phyloP scores from a whole-genome alignment of 371 early-diverging fungal species.

The Dipsacomyces acuminosporus region DNA sequence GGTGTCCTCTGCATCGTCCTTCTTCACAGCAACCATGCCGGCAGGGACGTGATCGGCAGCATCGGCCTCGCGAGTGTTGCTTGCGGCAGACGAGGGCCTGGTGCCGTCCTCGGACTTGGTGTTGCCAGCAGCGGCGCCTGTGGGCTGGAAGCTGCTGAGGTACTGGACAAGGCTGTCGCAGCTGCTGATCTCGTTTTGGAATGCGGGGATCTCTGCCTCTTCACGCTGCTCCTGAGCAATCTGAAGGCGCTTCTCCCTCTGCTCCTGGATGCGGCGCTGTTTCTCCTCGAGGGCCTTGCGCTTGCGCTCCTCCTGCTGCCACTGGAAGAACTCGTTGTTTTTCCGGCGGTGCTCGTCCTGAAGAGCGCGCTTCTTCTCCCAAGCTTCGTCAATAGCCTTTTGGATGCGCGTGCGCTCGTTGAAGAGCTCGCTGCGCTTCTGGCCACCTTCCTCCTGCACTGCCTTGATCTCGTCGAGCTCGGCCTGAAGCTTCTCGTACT shows the following conservation, averaged over 20 bases:
- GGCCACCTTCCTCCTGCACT: slow-evolving; percentile 57
- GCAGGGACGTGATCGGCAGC: slow-evolving; percentile 55
- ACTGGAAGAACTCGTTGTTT: slow-evolving; percentile 71
- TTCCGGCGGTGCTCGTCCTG: slow-evolving; percentile 68
- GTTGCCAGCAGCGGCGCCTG: slow-evolving; percentile 8
- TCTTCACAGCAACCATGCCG: slow-evolving; percentile 63
- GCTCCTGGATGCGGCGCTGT: slow-evolving; percentile 61
- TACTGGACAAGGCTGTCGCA: slow-evolving; percentile 75
- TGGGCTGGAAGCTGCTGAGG: slow-evolving; percentile 50
- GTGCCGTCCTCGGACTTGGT: slow-evolving; percentile 25
- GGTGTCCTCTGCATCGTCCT: slow-evolving; percentile 65
- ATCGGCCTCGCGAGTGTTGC: slow-evolving; percentile 49
- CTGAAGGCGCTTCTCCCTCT: slow-evolving; percentile 60
- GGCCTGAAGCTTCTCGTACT: slow-evolving; percentile 59
- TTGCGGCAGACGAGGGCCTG: slow-evolving; percentile 22
- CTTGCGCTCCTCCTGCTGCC: slow-evolving; percentile 68
- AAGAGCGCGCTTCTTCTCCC: slow-evolving; percentile 59
- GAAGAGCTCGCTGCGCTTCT: slow-evolving; percentile 61
- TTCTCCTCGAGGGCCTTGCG: slow-evolving; percentile 62
- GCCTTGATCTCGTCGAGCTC: slow-evolving; percentile 67
- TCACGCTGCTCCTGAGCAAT: slow-evolving; percentile 72
- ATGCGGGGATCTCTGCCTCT: slow-evolving; percentile 84
- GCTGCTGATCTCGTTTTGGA: slow-evolving; percentile 72
- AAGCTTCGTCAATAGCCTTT: slow-evolving; percentile 66
- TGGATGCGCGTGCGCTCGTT: slow-evolving; percentile 70